Evolutionary conservation across 352 stramenopile species (phyloP).

Genomic region (Pythium aphanidermatum): DNA sequence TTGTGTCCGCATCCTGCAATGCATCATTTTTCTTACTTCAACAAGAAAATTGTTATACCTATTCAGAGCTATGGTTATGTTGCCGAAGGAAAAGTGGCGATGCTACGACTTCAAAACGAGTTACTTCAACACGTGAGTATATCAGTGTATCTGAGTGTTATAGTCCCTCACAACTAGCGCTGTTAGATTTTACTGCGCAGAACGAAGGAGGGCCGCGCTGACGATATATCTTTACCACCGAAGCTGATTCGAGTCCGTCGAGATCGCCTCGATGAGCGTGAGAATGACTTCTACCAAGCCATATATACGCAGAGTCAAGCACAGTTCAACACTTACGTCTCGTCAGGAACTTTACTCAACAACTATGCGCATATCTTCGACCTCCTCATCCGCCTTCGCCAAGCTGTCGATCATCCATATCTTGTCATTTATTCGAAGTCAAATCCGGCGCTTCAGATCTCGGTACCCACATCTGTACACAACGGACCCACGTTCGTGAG

Average conservation of each 20-base stretch:
- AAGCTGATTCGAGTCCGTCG: slow-evolving; percentile 87
- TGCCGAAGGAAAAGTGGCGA: slow-evolving; percentile 90
- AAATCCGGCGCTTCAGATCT: slow-evolving; percentile 70
- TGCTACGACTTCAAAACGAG: slow-evolving; percentile 95
- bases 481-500: slow-evolving; percentile 11
- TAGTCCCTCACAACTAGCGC: slow-evolving; percentile 1
- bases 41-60: slow-evolving; percentile 97
- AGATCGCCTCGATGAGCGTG: slow-evolving; percentile 80
- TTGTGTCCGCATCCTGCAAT: slow-evolving; percentile 93
- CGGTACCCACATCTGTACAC: slow-evolving; percentile 17
- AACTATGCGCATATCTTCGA: slow-evolving; percentile 99
- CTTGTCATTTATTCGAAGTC: slow-evolving; percentile 91
- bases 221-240: slow-evolving; percentile 89
- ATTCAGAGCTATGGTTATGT: slow-evolving; percentile 96
- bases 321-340: slow-evolving; percentile 98
- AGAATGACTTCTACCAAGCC: slow-evolving; percentile 99
- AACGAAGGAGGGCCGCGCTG: slow-evolving; percentile 97
- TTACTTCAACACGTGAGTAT: slow-evolving; percentile 78
- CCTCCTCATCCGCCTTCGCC: slow-evolving; percentile 96
- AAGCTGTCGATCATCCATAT: slow-evolving; percentile 99
- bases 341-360: slow-evolving; percentile 96
- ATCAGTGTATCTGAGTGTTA: not conserved
- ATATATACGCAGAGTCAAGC: slow-evolving; percentile 97
- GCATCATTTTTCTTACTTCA: slow-evolving; percentile 98
- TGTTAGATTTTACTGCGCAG: slow-evolving; percentile 93